These are phyloP conservation scores for Carpinus fangiana DNA, from an alignment of 306 rosid genomes.

Conservation along the genomic window DNA sequence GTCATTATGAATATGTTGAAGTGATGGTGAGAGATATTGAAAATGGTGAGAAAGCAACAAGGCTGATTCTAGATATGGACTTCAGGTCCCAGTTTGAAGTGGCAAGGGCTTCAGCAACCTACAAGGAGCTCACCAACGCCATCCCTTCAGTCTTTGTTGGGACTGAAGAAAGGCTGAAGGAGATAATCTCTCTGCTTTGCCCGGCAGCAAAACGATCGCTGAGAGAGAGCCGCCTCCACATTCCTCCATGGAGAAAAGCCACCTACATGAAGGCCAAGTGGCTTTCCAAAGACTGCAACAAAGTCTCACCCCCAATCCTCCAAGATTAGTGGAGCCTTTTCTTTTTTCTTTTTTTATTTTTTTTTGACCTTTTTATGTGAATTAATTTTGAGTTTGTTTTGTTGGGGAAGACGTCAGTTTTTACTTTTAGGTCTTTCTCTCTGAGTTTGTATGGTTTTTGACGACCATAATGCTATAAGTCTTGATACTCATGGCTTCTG, in stretches of 20 bases:
- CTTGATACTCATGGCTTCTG: no score
- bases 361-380: no score
- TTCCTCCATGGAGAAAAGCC: slow-evolving; percentile 63
- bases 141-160: slow-evolving; percentile 53
- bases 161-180: slow-evolving; percentile 39
- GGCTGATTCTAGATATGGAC: slow-evolving; percentile 54
- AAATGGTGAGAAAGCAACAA: slow-evolving; percentile 14
- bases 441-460: no score
- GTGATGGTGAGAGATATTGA: slow-evolving; percentile 27
- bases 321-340: background rate
- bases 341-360: no score
- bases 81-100: slow-evolving; percentile 56
- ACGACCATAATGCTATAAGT: no score
- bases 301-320: slow-evolving; percentile 17
- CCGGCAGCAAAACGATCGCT: slow-evolving; percentile 50
- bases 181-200: slow-evolving; percentile 41
- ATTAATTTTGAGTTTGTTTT: no score
- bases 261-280: slow-evolving; percentile 54
- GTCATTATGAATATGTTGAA: slow-evolving; percentile 52
- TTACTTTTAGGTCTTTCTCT: no score
- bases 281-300: slow-evolving; percentile 44
- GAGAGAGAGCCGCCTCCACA: slow-evolving; percentile 39
- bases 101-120: slow-evolving; percentile 42
- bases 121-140: slow-evolving; percentile 35
- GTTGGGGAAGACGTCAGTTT: no score